These are phyloP conservation scores for Jaapia argillacea DNA, from an alignment of 768 basidiomycete genomes.

Conservation along the genomic window DNA sequence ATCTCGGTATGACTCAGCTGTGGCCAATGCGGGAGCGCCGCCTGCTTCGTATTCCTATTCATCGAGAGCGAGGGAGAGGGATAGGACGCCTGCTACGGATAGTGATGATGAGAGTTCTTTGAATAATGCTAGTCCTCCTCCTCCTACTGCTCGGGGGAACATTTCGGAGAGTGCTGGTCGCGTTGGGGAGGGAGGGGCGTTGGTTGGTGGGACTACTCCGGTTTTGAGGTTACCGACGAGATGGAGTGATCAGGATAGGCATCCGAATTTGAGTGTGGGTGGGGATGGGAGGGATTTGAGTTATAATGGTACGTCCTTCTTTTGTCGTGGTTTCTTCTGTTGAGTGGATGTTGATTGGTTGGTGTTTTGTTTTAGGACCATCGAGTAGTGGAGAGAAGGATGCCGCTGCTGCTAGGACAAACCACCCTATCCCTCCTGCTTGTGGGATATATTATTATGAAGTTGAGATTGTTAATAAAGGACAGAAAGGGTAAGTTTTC, in stretches of 20 bases:
- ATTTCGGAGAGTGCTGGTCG: neutral
- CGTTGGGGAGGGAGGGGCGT: too few relatives aligned
- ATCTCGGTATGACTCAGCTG: conserved; percentile 7
- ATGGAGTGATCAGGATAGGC: conserved; percentile 67
- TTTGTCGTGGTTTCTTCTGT: conserved; percentile 1
- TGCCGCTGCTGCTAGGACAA: conserved; percentile 75
- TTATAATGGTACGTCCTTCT: conserved; percentile 44
- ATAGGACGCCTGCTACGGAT: conserved; percentile 26
- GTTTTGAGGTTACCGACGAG: conserved; percentile 59
- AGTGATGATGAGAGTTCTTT: conserved; percentile 73
- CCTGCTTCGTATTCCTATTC: neutral
- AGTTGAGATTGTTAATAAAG: conserved; percentile 73
- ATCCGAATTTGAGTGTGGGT: conserved; percentile 48
- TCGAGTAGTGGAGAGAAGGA: conserved; percentile 62
- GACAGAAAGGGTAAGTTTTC: conserved; percentile 60
- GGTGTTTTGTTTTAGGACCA: conserved; percentile 26
- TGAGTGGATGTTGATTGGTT: conserved; percentile 3
- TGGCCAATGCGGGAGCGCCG: conserved; percentile 8
- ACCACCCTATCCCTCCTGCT: conserved; percentile 67
- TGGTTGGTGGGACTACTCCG: too few relatives aligned
- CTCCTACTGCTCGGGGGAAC: conserved; percentile 25
- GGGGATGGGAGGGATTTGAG: conserved; percentile 65
- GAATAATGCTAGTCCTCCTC: conserved; percentile 25
- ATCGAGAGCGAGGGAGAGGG: conserved; percentile 5
- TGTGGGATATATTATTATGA: conserved; percentile 96